These are phyloP conservation scores for Pyrus pyrifolia DNA, from an alignment of 306 rosid species.

Conservation along the genomic window DNA sequence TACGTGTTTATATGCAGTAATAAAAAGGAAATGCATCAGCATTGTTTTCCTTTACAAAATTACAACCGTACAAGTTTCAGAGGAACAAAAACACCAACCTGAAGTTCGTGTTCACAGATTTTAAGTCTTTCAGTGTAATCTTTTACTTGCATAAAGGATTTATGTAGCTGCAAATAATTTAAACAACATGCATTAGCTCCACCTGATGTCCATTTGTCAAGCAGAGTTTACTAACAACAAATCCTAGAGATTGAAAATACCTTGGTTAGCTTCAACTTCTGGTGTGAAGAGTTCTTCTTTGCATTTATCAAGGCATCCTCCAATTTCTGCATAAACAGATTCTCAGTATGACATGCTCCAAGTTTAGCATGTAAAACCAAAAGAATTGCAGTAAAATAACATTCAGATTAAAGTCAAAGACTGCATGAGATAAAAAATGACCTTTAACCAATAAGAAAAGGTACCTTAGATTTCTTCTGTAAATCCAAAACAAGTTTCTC, in stretches of 20 bases:
- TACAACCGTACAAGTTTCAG: not conserved
- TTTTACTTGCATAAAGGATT: conserved; percentile 50
- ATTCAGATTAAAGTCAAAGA: not conserved
- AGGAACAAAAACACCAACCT: conserved; percentile 45
- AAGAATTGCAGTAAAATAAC: not conserved
- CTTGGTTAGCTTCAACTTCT: conserved; percentile 61
- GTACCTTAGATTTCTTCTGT: conserved; percentile 67
- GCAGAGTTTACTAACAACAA: not conserved
- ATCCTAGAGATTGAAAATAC: conserved; percentile 28
- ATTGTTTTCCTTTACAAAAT: not conserved
- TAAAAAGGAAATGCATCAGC: not conserved
- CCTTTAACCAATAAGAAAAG: not conserved
- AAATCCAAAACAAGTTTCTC: conserved; percentile 37
- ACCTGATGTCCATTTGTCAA: not conserved
- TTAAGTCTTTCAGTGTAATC: conserved; percentile 55
- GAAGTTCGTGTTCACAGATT: conserved; percentile 69
- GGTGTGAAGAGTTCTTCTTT: conserved; percentile 63
- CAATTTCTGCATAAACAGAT: conserved; percentile 54
- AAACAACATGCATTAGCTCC: conserved; percentile 3
- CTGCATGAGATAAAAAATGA: conserved; percentile 1
- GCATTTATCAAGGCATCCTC: conserved; percentile 77
- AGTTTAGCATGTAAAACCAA: conserved; percentile 1
- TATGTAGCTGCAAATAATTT: conserved; percentile 57
- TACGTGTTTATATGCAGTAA: not conserved
- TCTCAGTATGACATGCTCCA: conserved; percentile 16